A percentile compares a stretch with the other conserved stretches of the same genome.
Conservation (phyloP, 148 eudicot genomes). For the Rheum nobile region DNA sequence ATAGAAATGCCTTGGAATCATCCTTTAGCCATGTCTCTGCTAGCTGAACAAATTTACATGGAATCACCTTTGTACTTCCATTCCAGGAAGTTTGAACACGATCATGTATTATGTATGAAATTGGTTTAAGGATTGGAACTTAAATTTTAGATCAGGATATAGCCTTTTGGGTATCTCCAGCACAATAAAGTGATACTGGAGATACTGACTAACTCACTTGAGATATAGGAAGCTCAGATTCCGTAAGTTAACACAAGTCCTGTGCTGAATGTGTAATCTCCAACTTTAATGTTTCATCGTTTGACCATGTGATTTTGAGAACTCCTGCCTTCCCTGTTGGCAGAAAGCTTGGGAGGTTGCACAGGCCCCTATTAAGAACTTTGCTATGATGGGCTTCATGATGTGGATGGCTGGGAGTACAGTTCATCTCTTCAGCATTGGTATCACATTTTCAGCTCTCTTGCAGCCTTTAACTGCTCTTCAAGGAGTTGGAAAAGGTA, state of each 20-base stretch:
- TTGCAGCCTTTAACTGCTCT: constrained; percentile 93
- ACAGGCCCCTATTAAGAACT: constrained; percentile 82
- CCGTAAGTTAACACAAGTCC: background rate
- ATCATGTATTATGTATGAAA: background rate
- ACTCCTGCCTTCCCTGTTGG: background rate
- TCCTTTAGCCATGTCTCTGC: background rate
- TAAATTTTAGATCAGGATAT: background rate
- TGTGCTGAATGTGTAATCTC: background rate
- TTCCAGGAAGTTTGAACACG: background rate
- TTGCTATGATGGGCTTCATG: constrained; percentile 98
- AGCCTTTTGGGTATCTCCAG: background rate
- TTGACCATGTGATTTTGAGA: background rate
- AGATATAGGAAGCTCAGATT: background rate
- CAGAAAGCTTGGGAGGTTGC: constrained; percentile 99
- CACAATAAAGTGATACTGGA: no score
- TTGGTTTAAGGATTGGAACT: background rate
- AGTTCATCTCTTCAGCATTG: constrained; percentile 93
- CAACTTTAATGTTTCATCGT: background rate
- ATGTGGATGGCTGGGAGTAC: constrained; percentile 99
- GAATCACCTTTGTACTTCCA: background rate
- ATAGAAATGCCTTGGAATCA: background rate
- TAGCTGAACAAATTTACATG: background rate
- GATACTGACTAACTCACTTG: background rate
- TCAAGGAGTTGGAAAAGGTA: constrained; percentile 90
- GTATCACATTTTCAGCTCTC: constrained; percentile 93